Base-by-base conservation (phyloP, 176 grass and related monocot species). In the barley (Hordeum vulgare) region DNA sequence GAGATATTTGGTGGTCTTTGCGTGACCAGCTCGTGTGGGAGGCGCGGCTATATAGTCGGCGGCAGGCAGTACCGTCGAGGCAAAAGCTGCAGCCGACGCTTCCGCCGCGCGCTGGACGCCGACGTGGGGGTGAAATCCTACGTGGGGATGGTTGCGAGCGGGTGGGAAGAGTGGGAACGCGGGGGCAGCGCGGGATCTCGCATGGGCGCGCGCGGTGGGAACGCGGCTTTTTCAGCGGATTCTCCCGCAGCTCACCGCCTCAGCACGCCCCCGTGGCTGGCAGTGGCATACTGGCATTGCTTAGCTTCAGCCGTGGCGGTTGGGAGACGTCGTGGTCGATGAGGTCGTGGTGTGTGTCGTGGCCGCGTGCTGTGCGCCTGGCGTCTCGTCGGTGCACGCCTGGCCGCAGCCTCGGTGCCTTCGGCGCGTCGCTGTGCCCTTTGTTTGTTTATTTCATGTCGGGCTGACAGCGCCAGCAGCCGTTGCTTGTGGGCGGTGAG, bases 151-250 rank as follows among this genome's bases (percentile, higher is more conserved):
- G 61, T 0, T 15, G 1, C 49, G 21, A 59, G 49, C 24, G 77
- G 70, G 27, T 28, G 35, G 54, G 72, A 29, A 0, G 7, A 64
- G 84, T 47, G 84, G 66, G 66, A 90, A 90, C 84, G 83, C 88
- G 83, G 88, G 5, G 41, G 3, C 31, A 8, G 44, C 42, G 78
- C 63, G 68, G 74, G 74, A 83, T 86, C 79, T 86, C 64, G 17
- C 6, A 42, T 8, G 8, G 79, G 9, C 42, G 73, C 15, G 35
- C 42, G 58, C 61, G 8, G 80, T 90, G 84, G 84, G 88, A 86
- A 90, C 84, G 80, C 84, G 80, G 67, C 74, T 79, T 86, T 86
- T 90, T 51, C 15, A 5, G 29, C 36, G 80, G 84, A 90, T 90
- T 86, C 88, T 33, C 80, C 66, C 9, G 47, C 73, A 17, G 13